Percentiles rank a stretch among this genome's conserved stretches.
phyloP scores from a whole-genome alignment of 2,329 filamentous ascomycete species.

The Cryoendolithus antarcticus region DNA sequence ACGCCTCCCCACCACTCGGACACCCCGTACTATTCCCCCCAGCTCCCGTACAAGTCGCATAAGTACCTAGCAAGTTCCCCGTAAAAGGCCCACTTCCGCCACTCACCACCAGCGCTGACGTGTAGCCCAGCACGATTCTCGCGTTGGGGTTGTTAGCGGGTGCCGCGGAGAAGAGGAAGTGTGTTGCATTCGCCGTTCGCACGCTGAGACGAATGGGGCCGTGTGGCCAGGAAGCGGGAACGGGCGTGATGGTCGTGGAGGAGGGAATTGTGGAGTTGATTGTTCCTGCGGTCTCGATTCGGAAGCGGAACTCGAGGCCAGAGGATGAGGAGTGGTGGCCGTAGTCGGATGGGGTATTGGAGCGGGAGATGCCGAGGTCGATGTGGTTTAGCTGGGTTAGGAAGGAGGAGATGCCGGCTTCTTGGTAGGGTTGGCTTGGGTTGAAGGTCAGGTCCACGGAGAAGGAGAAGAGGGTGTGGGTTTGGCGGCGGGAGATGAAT shows the following conservation, averaged over 20 bases:
- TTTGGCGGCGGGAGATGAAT: slow-evolving; percentile 43
- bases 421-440: slow-evolving; percentile 29
- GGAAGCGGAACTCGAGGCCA: too few species aligned
- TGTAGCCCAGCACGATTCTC: slow-evolving; percentile 13
- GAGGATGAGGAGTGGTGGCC: too few species aligned
- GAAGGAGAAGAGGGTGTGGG: slow-evolving; percentile 42
- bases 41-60: slow-evolving; percentile 39
- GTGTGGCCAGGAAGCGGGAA: slow-evolving; percentile 2
- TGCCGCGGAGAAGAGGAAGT: slow-evolving; percentile 26
- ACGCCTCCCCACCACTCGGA: slow-evolving; percentile 31
- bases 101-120: slow-evolving; percentile 19
- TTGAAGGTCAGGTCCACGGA: slow-evolving; percentile 35
- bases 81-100: slow-evolving; percentile 18
- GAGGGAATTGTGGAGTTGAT: too few species aligned
- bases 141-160: slow-evolving; percentile 8
- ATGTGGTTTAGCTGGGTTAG: slow-evolving; percentile 43
- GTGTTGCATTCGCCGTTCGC: slow-evolving; percentile 32
- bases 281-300: too few species aligned
- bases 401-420: slow-evolving; percentile 42
- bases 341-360: too few species aligned
- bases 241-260: too few species aligned
- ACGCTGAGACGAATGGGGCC: slow-evolving; percentile 20
- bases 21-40: slow-evolving; percentile 15
- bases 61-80: slow-evolving; percentile 38
- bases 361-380: slow-evolving; percentile 27